A percentile compares a stretch with the other conserved stretches of the same genome.
These are phyloP conservation scores for Citrullus amarus DNA, from an alignment of 306 rosid species.

Conservation along the genomic window DNA sequence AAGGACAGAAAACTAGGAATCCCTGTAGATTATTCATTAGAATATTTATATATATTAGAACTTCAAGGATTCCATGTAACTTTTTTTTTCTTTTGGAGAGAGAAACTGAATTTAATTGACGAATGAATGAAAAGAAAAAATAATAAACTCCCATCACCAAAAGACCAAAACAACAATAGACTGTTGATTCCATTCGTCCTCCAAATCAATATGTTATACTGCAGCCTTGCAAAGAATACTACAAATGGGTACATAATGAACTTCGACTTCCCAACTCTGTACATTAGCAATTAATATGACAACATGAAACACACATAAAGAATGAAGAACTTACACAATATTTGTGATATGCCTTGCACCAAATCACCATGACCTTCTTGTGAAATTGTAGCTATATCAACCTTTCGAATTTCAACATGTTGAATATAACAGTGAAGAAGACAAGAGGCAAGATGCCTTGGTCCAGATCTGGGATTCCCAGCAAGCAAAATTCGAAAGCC, in stretches of 20 bases:
- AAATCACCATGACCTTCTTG: conserved; percentile 89
- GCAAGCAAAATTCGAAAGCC: conserved; percentile 71
- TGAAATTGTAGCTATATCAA: conserved; percentile 88
- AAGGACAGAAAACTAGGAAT: not conserved
- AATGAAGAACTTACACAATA: conserved; percentile 51
- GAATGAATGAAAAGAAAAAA: not conserved
- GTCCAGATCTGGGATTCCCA: conserved; percentile 79
- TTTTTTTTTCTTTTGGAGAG: not conserved
- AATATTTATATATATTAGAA: not conserved
- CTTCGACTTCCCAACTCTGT: not conserved
- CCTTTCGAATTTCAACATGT: conserved; percentile 57
- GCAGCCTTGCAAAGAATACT: not conserved
- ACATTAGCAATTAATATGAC: not conserved
- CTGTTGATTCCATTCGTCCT: not conserved
- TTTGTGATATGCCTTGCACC: conserved; percentile 67
- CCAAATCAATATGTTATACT: not conserved
- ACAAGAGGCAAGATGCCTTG: conserved; percentile 91
- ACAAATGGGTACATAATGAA: not conserved
- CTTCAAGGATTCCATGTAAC: not conserved
- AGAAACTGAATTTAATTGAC: not conserved
- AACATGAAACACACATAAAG: conserved; percentile 8
- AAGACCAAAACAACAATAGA: not conserved
- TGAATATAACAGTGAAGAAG: conserved; percentile 77
- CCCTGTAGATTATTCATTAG: not conserved
- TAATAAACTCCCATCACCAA: not conserved